Percentiles rank a stretch among this genome's conserved stretches.
Conservation (phyloP, 2,329 filamentous ascomycete genomes). For the Gaeumannomyces tritici region DNA sequence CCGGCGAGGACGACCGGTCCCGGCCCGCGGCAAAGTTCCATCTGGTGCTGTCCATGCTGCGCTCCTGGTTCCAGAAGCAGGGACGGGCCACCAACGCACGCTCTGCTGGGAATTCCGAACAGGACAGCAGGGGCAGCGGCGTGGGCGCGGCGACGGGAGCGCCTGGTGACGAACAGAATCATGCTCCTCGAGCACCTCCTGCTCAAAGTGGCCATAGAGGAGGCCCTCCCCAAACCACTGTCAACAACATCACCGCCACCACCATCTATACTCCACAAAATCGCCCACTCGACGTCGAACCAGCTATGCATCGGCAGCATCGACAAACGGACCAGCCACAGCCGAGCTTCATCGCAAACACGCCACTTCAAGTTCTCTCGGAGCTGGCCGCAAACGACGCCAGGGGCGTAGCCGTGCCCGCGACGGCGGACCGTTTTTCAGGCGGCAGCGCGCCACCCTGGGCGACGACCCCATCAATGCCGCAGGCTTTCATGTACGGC, state of each 20-base stretch:
- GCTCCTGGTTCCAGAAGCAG: slow-evolving; percentile 55
- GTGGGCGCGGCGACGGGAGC: too few relatives aligned
- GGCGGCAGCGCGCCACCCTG: background rate
- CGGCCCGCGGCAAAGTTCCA: slow-evolving; percentile 61
- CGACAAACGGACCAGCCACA: slow-evolving; percentile 8
- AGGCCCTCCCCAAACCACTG: slow-evolving; percentile 7
- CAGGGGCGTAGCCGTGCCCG: background rate
- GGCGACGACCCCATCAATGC: background rate
- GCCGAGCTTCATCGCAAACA: slow-evolving; percentile 5
- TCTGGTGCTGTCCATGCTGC: slow-evolving; percentile 60
- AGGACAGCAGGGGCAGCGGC: background rate
- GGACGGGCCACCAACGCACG: background rate
- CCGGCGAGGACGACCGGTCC: slow-evolving; percentile 53
- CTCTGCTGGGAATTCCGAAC: background rate
- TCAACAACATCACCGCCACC: slow-evolving; percentile 12
- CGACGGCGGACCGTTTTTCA: background rate
- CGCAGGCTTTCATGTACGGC: slow-evolving; percentile 28
- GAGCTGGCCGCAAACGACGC: background rate
- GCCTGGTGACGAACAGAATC: background rate
- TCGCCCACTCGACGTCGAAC: background rate
- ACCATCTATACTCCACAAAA: slow-evolving; percentile 10
- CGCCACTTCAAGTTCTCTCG: background rate
- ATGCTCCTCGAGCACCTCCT: background rate
- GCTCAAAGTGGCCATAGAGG: background rate
- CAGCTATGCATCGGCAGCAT: slow-evolving; percentile 4